phyloP scores from a whole-genome alignment of 371 early-diverging fungal species.

The Quaeritorhiza haematococci region DNA sequence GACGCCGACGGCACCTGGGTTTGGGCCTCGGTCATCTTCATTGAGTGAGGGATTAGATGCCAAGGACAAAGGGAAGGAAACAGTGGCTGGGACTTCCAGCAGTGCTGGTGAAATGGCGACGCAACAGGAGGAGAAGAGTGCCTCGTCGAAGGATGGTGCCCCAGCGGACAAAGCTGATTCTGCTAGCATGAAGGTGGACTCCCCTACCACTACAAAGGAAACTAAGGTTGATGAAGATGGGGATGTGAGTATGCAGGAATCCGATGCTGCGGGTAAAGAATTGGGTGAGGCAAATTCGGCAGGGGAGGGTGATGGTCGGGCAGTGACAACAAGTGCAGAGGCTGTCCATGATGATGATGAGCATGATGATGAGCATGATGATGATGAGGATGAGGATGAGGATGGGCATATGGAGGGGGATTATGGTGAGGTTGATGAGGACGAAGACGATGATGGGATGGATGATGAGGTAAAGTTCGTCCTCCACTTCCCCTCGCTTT shows the following conservation, averaged over 20 bases:
- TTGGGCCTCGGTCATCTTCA: background rate
- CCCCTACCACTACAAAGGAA: background rate
- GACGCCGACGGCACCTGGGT: background rate
- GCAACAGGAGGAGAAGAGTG: background rate
- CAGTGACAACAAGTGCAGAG: slow-evolving; percentile 2
- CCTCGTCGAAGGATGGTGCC: background rate
- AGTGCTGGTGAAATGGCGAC: background rate
- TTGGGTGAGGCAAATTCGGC: background rate
- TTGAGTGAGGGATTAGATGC: background rate
- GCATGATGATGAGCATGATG: background rate
- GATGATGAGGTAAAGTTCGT: slow-evolving; percentile 9
- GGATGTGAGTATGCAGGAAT: slow-evolving; percentile 9
- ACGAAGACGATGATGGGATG: slow-evolving; percentile 13
- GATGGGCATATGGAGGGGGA: background rate
- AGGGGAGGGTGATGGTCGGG: background rate
- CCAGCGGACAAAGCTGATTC: background rate
- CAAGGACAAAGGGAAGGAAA: background rate
- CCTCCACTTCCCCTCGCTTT: too few relatives aligned
- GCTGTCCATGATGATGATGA: slow-evolving; percentile 1
- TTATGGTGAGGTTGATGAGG: background rate
- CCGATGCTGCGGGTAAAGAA: background rate
- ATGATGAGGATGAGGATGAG: background rate
- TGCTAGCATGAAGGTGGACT: background rate
- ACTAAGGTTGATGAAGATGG: slow-evolving; percentile 14
- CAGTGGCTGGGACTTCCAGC: background rate